Base-by-base conservation (phyloP, 495 filamentous ascomycete genomes). In the Penicillium coprophilum region DNA sequence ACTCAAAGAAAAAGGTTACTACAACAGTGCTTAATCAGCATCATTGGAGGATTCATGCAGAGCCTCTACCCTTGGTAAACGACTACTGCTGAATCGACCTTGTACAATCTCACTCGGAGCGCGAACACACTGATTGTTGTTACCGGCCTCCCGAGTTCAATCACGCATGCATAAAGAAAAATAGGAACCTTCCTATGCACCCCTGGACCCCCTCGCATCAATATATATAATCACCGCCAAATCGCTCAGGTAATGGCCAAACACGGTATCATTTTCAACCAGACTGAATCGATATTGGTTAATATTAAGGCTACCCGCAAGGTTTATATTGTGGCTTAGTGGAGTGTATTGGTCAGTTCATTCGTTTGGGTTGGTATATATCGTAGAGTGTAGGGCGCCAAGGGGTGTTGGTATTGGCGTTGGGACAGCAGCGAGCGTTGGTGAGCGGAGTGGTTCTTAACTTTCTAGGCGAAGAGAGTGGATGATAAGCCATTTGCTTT, bases 81-180 rank as follows among this genome's bases (percentile, higher is more conserved):
- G n/a, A n/a, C 40, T 61, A 50, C 13, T 40, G 54, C 36, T 58
- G 67, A 21, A 59, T 59, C 57, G 24, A 27, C 24, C 1, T 6
- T 24, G 2, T 27, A 27, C 24, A 27, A 27, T 27, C 24, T 6
- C n/a, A n/a, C 56, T n/a, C 69, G 51, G 38, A 73, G 46, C 10
- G 49, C 64, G 24, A 71, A 50, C 13, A 17, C 6, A n/a, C 8
- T 38, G 15, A 1, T 49, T 39, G 47, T 69, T 73, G 21, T 50
- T 50, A 7, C 44, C 58, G 9, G 51, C 56, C 30, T 67, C 34
- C 46, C 15, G n/a, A 38, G 15, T 6, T 70, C 51, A 39, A 73
- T 66, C 9, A 65, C 46, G 64, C 71, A 71, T 58, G 70, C 67
- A 24, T 58, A 69, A 6, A 69, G 62, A 54, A 69, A 71, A 8